Evolutionary conservation across 2,329 filamentous ascomycete species (phyloP), one percentile per base, ranked within the genome.

Genomic region (Fusarium sp.): DNA sequence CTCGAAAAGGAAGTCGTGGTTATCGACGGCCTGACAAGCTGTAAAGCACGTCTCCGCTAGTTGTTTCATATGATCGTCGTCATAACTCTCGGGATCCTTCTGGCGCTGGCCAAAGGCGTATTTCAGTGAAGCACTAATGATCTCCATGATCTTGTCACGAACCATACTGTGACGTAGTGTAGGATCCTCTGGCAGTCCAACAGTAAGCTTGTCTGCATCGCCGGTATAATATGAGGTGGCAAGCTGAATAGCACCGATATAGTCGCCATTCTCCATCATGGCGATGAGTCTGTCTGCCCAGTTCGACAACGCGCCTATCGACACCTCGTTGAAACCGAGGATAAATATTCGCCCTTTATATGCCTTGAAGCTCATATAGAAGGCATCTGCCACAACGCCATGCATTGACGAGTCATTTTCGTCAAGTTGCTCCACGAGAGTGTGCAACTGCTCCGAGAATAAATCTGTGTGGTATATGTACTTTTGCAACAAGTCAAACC

Each of bases 181-280:
- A 53, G 92, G 84, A 72, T 97, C 91, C 73, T 97, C 93, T 0
- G 96, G 94, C 9, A 99, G 80, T 0, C 95, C 95, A 51, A 99
- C 91, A 0, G 95, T 98, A 46, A 98, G 84, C 75, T 95, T 97
- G 75, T 97, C 92, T n/a, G 92, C 87, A 71, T 93, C 88, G 24
- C 95, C 95, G 7, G 88, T 89, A 73, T 96, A 98, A 76, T 98
- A 99, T 1, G 90, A 91, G 1, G 93, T 96, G 9, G 94, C 96
- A 56, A 99, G 83, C 64, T 90, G 86, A 58, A 99, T 97, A 2
- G 95, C 93, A 11, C 88, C 91, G 64, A 99, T 91, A 72, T 96
- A 97, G 76, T 98, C 93, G n/a, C 95, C 95, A 53, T 93, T 87
- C 74, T 98, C 93, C 91, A 99, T 97, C 68, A 98, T 82, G 0